Base-by-base conservation (phyloP, 176 grass and related monocot species). In the Phoenix dactylifera region DNA sequence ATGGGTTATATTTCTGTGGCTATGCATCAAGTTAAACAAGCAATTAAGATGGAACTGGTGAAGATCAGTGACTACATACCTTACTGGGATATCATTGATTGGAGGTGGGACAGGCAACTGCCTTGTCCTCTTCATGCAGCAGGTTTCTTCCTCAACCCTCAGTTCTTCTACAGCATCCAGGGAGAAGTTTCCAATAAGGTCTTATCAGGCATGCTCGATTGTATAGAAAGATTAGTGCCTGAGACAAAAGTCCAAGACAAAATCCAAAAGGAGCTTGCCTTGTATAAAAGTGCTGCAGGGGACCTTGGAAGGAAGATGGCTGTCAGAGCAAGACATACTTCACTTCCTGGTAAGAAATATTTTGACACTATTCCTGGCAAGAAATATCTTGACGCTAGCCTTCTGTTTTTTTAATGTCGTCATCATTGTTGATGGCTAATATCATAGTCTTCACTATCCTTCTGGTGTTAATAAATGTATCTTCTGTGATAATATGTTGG, bases 241-340 rank as follows among this genome's bases (percentile, higher is more conserved):
- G 92, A 96, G 64, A 66, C 72, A 52, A 85, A 90, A 70, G 80
- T 79, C 67, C 92, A 96, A 82, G 92, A 90, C 77, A 90, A 88
- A 69, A 80, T 96, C 65, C 92, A 90, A 66, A 81, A 82, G 79
- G 92, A 96, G 54, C 71, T 96, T 60, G 80, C 82, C 69, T 62
- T 77, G 44, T 96, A 96, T 64, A 83, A 87, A 76, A 85, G 61
- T 52, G 75, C 79, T 30, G 62, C 84, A 19, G 83, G 66, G 53
- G 87, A 96, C 79, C 90, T 96, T 62, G 80, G 83, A 69, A 82
- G 91, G 54, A 78, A 80, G 71, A 96, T 96, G 87, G 91, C 86
- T 77, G 53, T 87, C 58, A 72, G 91, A 85, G 85, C 83, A 67
- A 76, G 86, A 55, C 78, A 76, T 59, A 87, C 80, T 79, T 66